phyloP scores from a whole-genome alignment of 495 filamentous ascomycete species.

The Podospora fimiseda region DNA sequence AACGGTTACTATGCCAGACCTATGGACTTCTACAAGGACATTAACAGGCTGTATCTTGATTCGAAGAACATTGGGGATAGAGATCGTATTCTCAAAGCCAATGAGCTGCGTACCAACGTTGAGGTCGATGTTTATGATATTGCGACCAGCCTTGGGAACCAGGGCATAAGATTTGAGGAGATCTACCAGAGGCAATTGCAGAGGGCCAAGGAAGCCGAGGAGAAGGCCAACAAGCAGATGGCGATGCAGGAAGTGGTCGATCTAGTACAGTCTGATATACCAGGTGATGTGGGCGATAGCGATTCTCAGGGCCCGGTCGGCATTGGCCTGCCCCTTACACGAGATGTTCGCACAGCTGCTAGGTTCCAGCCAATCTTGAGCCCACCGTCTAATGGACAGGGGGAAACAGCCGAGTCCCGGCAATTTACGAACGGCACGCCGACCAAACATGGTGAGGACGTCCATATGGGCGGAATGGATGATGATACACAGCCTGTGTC shows the following conservation, averaged over 20 bases:
- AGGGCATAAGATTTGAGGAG: slow-evolving; percentile 38
- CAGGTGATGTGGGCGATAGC: slow-evolving; percentile 29
- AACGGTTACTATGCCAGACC: slow-evolving; percentile 93
- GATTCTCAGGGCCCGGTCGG: slow-evolving; percentile 51
- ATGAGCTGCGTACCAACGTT: slow-evolving; percentile 83
- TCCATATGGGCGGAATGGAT: slow-evolving; percentile 54
- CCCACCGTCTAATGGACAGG: slow-evolving; percentile 44
- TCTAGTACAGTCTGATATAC: slow-evolving; percentile 29
- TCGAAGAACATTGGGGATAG: slow-evolving; percentile 67
- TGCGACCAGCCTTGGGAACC: slow-evolving; percentile 48
- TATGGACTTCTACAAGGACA: slow-evolving; percentile 78
- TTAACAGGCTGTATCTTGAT: slow-evolving; percentile 77
- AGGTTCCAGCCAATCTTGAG: slow-evolving; percentile 43
- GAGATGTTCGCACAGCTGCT: slow-evolving; percentile 36
- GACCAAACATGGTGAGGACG: slow-evolving; percentile 45
- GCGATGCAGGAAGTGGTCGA: slow-evolving; percentile 39
- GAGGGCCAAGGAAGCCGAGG: slow-evolving; percentile 57
- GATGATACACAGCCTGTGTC: slow-evolving; percentile 42
- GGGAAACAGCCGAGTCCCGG: slow-evolving; percentile 38
- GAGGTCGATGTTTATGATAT: slow-evolving; percentile 80
- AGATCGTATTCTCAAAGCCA: slow-evolving; percentile 73
- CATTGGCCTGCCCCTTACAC: slow-evolving; percentile 51
- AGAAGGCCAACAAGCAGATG: slow-evolving; percentile 52
- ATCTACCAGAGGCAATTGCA: slow-evolving; percentile 68
- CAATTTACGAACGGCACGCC: slow-evolving; percentile 64